Base-by-base conservation (phyloP, 768 basidiomycete genomes). In the Mycena leptocephala region DNA sequence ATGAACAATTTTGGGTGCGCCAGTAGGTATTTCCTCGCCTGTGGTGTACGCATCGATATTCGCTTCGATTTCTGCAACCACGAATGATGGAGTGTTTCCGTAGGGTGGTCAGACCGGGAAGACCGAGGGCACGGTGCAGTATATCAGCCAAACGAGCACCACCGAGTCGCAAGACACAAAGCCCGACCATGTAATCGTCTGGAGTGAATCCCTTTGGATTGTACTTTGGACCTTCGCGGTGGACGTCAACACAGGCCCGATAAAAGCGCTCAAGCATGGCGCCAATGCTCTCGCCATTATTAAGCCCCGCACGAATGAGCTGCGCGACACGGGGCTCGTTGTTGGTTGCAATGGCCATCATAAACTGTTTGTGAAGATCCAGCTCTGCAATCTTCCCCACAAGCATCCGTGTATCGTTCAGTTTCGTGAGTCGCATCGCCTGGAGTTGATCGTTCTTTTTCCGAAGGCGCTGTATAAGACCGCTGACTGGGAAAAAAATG, bases 21-120 rank as follows among this genome's bases (percentile, higher is more conserved):
- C 39, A 16, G 39, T 39, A 8, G 70, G 22, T 61, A 70, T 81
- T 76, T 65, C 82, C 82, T 2, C 81, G 76, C 72, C 80, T 9
- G 59, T 13, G 20, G 46, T 59, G 5, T 11, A 37, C n/a, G n/a
- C n/a, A n/a, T n/a, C n/a, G n/a, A n/a, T n/a, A n/a, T n/a, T n/a
- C n/a, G n/a, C n/a, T n/a, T n/a, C n/a, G n/a, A n/a, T n/a, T n/a
- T n/a, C n/a, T n/a, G n/a, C n/a, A n/a, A n/a, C n/a, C n/a, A n/a
- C n/a, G n/a, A n/a, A 72, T 63, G 8, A 72, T 24, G 0, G 70
- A 6, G 20, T 71, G 70, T 28, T 55, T 72, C 4, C 74, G 69
- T 28, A 80, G 41, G 1, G 79, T 76, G 1, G 69, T 77, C 24
- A 78, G n/a, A 26, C 77, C 70, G 16, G 76, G 79, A 28, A 76